Base-by-base conservation (phyloP, 345 rosid species). In the Isatis tinctoria region DNA sequence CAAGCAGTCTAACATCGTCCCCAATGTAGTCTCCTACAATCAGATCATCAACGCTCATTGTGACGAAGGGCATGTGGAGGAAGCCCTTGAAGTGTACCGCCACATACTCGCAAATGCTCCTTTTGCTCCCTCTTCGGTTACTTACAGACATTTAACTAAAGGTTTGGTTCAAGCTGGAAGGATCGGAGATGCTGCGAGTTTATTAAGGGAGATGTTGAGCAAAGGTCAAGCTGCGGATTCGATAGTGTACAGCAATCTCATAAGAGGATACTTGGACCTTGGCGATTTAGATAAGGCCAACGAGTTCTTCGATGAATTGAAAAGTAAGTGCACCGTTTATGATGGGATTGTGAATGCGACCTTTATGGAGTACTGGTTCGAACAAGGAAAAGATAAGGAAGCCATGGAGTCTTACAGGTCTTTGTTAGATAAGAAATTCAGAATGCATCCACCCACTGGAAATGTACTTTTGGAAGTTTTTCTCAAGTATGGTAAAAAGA, bases 181-280 rank as follows among this genome's bases (percentile, higher is more conserved):
- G 74, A 88, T 90, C 0, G 85, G 69, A 27, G 97, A 96, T 37
- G 98, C 98, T 0, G 82, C 91, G 67, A 94, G 89, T 71, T 72
- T 96, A 52, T 77, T 96, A 71, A 87, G 91, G 58, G 97, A 90
- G 77, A 96, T 92, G 97, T 76, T 96, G 85, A 82, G 76, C 58
- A 92, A 82, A 79, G 98, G 98, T 32, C 92, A 87, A n/a, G 99
- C 98, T 16, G 97, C 99, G 0, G 99, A 92, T 82, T 92, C 99
- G 0, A 48, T 87, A 74, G 98, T 92, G 10, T 96, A 85, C 73
- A 92, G 86, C 37, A 96, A 90, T 69, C 67, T 96, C 75, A 89
- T 96, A 9, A 79, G 74, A 12, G 99, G 96, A 30, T 96, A 81
- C 49, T 77, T 96, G 82, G 87, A 87, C 11, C 70, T 84, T 82